Evolutionary conservation across 768 basidiomycete genomes (phyloP).

Genomic region (Macrolepiota albuminosa): DNA sequence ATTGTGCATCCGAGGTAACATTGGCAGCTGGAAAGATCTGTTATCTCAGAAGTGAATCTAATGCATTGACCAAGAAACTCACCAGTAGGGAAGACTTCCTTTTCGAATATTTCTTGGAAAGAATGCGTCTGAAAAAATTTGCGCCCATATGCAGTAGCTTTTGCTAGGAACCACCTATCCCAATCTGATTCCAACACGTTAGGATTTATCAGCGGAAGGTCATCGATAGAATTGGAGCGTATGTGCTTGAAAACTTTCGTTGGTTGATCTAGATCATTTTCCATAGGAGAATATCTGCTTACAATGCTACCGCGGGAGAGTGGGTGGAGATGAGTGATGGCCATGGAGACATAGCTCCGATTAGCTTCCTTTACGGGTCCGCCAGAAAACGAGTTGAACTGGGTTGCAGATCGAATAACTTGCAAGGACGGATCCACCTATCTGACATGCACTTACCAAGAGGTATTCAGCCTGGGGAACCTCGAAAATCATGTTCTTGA

Average conservation of each 20-base stretch:
- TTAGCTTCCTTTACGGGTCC: constrained; percentile 22
- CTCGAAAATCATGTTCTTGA: constrained; percentile 21
- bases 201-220: constrained; percentile 23
- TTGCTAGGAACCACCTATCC: constrained; percentile 28
- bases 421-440: neutral
- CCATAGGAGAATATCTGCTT: neutral
- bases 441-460: constrained; percentile 16
- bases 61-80: neutral
- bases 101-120: constrained; percentile 24
- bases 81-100: constrained; percentile 27
- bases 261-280: neutral
- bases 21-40: constrained; percentile 2
- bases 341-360: constrained; percentile 30
- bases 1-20: constrained; percentile 19
- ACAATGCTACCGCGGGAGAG: constrained; percentile 41
- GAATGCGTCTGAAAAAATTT: constrained; percentile 25
- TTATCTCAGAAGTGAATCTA: neutral
- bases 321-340: constrained; percentile 34
- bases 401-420: neutral
- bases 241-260: constrained; percentile 15
- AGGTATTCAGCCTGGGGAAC: constrained; percentile 27
- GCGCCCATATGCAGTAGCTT: constrained; percentile 27
- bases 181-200: constrained; percentile 27
- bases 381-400: constrained; percentile 30
- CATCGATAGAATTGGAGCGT: constrained; percentile 20